phyloP scores from a whole-genome alignment of 2,329 filamentous ascomycete species.

The Endoconidiophora laricicola region DNA sequence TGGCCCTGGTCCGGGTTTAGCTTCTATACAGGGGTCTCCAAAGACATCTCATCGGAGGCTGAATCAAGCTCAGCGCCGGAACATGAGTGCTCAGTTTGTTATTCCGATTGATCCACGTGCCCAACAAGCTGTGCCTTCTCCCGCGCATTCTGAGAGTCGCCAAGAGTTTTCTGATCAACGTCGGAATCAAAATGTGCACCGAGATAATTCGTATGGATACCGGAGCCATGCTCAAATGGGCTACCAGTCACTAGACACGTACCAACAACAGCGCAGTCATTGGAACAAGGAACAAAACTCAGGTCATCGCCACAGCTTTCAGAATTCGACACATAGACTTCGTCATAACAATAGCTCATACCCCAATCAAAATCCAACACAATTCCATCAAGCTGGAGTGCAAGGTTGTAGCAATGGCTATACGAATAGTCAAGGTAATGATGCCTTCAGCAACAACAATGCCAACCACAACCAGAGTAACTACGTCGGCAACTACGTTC shows the following conservation, averaged over 20 bases:
- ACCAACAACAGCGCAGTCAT: background rate
- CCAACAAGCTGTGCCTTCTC: conserved; percentile 2
- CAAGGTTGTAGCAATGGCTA: too few relatives aligned
- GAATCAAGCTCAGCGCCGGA: conserved; percentile 47
- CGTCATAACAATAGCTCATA: too few relatives aligned
- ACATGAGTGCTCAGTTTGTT: conserved; percentile 42
- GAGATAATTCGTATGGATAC: background rate
- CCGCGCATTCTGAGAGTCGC: too few relatives aligned
- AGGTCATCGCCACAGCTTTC: background rate
- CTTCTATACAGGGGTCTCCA: background rate
- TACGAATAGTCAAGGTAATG: too few relatives aligned
- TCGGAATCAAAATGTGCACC: background rate
- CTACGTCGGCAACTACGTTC: background rate
- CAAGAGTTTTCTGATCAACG: background rate
- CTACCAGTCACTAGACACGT: background rate
- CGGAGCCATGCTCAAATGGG: background rate
- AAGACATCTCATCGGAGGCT: conserved; percentile 23
- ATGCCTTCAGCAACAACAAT: background rate
- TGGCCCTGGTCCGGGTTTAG: background rate
- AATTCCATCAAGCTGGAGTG: too few relatives aligned
- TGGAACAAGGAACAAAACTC: background rate
- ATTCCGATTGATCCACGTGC: conserved; percentile 35
- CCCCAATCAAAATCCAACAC: too few relatives aligned
- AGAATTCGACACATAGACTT: background rate
- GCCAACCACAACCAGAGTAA: background rate